Evolutionary conservation across 768 basidiomycete species (phyloP), one percentile per base, ranked within the genome.

Genomic region (Rossbeevera mucosa): DNA sequence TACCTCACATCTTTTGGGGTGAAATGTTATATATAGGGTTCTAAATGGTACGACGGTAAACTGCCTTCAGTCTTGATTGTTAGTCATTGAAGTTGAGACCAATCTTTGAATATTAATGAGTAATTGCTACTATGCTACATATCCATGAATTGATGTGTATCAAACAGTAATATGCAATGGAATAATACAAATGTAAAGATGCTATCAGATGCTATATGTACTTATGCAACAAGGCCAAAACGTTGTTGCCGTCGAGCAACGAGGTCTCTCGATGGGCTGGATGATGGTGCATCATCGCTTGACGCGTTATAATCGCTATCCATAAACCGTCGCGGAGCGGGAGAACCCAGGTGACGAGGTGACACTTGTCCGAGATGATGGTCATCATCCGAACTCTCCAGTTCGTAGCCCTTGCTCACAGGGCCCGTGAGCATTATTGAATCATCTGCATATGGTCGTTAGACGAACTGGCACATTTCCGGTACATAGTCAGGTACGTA

Each of bases 301-400:
- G 72, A 69, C 1, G 69, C 67, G 50, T 78, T 74, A 28, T 68
- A 65, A 48, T 73, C 65, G 18, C 52, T 55, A 28, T 48, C 59
- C 54, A 69, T 64, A 20, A 65, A 57, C 36, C 77, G 75, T 30
- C 74, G 79, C 38, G 78, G 66, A 20, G 72, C 75, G 6, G 86
- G 84, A 7, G 86, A 89, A 33, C 81, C 78, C 28, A 88, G 66
- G 59, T 82, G 82, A 54, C 79, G 78, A n/a, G 86, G 85, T 0
- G 83, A 86, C 16, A 86, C 82, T 64, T 86, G 83, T 0, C 85
- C 84, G 24, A 80, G 53, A 54, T 76, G 74, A 0, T 76, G 77
- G 55, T 86, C 83, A 52, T 89, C 84, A 58, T 88, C 86, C 3
- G 85, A 86, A 12, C 72, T 62, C 48, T 76, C 69, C 1, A 54